Conservation (phyloP, 148 eudicot species). For the Rhododendron molle region DNA sequence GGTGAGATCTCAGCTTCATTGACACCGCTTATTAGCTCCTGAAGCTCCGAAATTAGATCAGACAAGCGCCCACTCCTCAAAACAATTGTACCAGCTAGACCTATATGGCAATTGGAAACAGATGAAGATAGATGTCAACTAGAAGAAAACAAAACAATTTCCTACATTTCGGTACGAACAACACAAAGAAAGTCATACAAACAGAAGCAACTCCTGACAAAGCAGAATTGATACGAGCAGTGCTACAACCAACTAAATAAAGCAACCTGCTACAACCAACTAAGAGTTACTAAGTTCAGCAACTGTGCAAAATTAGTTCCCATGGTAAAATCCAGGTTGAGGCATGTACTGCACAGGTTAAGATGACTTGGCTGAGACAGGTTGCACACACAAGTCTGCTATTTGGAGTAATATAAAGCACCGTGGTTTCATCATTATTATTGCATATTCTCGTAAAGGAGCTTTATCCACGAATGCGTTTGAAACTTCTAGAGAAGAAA, state of each 20-base stretch:
- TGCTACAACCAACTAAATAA: background rate
- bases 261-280: background rate
- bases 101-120: slow-evolving; percentile 26
- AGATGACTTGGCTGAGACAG: background rate
- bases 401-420: background rate
- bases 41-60: slow-evolving; percentile 71
- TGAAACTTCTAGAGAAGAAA: background rate
- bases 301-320: background rate
- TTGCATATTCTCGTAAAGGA: background rate
- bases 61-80: slow-evolving; percentile 81
- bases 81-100: slow-evolving; percentile 77
- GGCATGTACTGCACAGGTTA: background rate
- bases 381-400: background rate
- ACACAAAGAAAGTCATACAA: background rate
- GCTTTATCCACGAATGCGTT: background rate
- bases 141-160: background rate
- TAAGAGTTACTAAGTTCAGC: background rate
- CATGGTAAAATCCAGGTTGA: background rate
- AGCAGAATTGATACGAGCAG: background rate
- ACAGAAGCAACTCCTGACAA: background rate
- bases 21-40: slow-evolving; percentile 59
- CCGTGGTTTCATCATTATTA: background rate
- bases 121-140: background rate
- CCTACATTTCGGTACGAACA: background rate
- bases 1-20: slow-evolving; percentile 64